phyloP scores from a whole-genome alignment of 768 basidiomycete genomes.

The Cantharellus cinnabarinus region DNA sequence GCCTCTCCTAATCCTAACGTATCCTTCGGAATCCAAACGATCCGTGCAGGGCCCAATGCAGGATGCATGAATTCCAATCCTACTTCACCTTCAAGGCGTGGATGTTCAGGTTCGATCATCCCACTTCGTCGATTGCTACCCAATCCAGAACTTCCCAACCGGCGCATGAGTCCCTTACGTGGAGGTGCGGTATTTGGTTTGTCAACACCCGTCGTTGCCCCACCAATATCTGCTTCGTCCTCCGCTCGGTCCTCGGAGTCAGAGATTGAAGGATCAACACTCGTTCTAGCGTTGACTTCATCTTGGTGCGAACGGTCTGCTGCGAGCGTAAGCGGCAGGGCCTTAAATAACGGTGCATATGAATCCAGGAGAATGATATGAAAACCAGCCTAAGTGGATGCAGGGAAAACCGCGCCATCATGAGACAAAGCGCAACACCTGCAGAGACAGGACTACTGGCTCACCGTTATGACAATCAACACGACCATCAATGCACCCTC shows the following conservation, averaged over 20 bases:
- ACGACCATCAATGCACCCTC: constrained; percentile 74
- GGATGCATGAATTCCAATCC: constrained; percentile 57
- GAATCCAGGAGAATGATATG: constrained; percentile 57
- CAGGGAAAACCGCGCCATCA: not conserved
- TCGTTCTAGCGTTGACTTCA: not conserved
- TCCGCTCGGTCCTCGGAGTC: constrained; percentile 1
- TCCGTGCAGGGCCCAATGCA: constrained; percentile 29
- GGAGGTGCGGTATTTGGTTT: no score
- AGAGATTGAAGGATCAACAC: not conserved
- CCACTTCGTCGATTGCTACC: no score
- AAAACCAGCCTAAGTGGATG: constrained; percentile 34
- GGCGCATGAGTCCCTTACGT: no score
- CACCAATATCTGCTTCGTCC: constrained; percentile 5
- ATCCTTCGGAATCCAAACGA: constrained; percentile 62
- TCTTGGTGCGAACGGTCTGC: constrained; percentile 27
- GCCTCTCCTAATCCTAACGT: constrained; percentile 35
- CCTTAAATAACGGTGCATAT: constrained; percentile 53
- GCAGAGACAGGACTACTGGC: constrained; percentile 12
- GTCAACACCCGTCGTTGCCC: not conserved
- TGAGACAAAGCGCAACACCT: not conserved
- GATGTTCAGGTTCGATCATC: no score
- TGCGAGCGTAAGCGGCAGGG: constrained; percentile 62
- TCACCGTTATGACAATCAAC: constrained; percentile 62
- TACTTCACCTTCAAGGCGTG: no score
- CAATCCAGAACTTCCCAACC: no score